phyloP scores from a whole-genome alignment of 345 rosid genomes.

The Populus alba region DNA sequence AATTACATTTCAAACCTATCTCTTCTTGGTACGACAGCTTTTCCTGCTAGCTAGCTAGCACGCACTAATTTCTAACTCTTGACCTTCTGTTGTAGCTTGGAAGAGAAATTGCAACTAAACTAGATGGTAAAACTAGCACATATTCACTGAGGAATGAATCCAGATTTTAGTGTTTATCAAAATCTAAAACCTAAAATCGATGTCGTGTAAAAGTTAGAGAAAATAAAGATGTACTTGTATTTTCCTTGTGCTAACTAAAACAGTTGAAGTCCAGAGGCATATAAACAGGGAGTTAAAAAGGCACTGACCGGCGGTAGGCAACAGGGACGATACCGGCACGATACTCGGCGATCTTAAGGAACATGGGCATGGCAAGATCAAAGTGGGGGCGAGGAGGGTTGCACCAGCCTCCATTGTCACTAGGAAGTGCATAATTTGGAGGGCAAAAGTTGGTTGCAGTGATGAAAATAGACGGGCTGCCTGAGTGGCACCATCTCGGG shows the following conservation, averaged over 20 bases:
- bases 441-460: conserved; percentile 86
- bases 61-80: too few species aligned
- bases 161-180: neutral
- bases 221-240: too few species aligned
- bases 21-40: neutral
- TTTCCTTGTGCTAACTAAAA: neutral
- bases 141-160: neutral
- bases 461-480: conserved; percentile 52
- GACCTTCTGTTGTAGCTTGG: too few species aligned
- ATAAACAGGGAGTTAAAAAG: neutral
- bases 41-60: neutral
- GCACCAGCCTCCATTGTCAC: conserved; percentile 79
- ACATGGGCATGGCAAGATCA: conserved; percentile 78
- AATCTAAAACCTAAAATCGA: neutral
- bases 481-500: conserved; percentile 62
- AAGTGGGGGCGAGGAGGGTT: conserved; percentile 72
- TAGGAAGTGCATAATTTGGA: conserved; percentile 59
- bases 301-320: conserved; percentile 48
- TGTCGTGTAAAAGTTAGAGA: neutral
- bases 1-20: neutral
- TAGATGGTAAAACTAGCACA: neutral
- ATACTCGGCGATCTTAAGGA: conserved; percentile 63
- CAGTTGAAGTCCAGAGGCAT: neutral
- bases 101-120: neutral
- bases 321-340: conserved; percentile 73